Evolutionary conservation across 495 filamentous ascomycete species (phyloP).

Genomic region (Tuber umbilicatum): DNA sequence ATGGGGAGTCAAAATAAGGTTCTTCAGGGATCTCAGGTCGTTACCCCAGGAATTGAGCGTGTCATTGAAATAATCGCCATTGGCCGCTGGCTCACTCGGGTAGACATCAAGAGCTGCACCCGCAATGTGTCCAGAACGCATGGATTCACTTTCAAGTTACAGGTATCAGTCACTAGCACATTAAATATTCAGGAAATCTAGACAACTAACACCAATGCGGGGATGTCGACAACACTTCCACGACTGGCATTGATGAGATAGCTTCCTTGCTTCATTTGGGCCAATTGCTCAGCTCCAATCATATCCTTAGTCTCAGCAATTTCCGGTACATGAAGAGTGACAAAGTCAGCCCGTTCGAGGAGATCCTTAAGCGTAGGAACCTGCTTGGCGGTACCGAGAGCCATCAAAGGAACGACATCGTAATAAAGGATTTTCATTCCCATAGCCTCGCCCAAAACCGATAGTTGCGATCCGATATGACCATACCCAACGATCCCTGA

Average conservation of each 20-base stretch:
- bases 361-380: conserved; percentile 68
- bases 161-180: neutral
- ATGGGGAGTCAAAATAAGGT: conserved; percentile 89
- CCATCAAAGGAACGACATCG: conserved; percentile 86
- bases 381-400: conserved; percentile 75
- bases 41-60: conserved; percentile 72
- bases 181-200: neutral
- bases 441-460: conserved; percentile 90
- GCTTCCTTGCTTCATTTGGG: conserved; percentile 80
- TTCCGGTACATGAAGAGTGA: conserved; percentile 90
- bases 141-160: conserved; percentile 52
- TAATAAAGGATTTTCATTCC: conserved; percentile 97
- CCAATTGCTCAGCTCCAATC: conserved; percentile 68
- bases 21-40: conserved; percentile 75
- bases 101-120: conserved; percentile 94
- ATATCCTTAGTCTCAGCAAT: conserved; percentile 81
- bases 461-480: conserved; percentile 92
- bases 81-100: conserved; percentile 83
- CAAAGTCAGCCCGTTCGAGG: conserved; percentile 73
- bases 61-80: conserved; percentile 86
- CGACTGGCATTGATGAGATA: conserved; percentile 94
- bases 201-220: conserved; percentile 59
- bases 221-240: conserved; percentile 92
- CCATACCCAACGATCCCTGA: conserved; percentile 89
- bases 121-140: conserved; percentile 76